Evolutionary conservation across 1,284 basidiomycete genomes (phyloP), one percentile per base, ranked within the genome.

Genomic region (Apiotrichum brassicae): DNA sequence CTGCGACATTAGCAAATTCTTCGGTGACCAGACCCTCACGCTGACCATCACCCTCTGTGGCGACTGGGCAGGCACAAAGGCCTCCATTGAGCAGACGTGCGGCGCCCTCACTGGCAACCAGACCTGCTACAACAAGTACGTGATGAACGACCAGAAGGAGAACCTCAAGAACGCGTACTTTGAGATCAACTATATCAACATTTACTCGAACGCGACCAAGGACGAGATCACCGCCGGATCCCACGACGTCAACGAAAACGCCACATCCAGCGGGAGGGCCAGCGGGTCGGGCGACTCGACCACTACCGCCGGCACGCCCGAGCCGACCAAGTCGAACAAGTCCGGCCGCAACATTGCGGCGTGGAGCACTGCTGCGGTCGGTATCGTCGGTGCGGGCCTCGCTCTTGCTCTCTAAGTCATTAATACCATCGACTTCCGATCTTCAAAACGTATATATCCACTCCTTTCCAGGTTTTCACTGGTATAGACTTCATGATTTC

Each of bases 21-120:
- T 89, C 68, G 66, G 76, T 14, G 56, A 82, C 0, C 84, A 87
- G 62, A 75, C 79, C 48, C 76, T 87, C 40, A 85, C 89, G 61
- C 81, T 87, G 57, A 81, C 84, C 65, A 86, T 86, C 53, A 84
- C 85, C 1, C 78, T 87, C 12, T 88, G 86, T 52, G 72, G 81
- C 22, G 71, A 71, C 53, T 82, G 79, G 78, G 65, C 82, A 4
- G 81, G 80, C 6, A 66, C 72, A n/a, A 33, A 79, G 6, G 60
- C 70, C 26, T 72, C 81, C 30, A 84, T 86, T 66, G 70, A 76
- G 13, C 65, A 81, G 63, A 87, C 85, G 0, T 88, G 86, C 70
- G 63, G 62, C 9, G 51, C 62, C 5, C 59, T 74, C 14, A 46
- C 34, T 0, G 64, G 58, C 6, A 54, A 57, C 14, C 48, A 46